These are phyloP conservation scores for Cinnamomum chago DNA, from an alignment of 164 flowering plant genomes.

Conservation along the genomic window DNA sequence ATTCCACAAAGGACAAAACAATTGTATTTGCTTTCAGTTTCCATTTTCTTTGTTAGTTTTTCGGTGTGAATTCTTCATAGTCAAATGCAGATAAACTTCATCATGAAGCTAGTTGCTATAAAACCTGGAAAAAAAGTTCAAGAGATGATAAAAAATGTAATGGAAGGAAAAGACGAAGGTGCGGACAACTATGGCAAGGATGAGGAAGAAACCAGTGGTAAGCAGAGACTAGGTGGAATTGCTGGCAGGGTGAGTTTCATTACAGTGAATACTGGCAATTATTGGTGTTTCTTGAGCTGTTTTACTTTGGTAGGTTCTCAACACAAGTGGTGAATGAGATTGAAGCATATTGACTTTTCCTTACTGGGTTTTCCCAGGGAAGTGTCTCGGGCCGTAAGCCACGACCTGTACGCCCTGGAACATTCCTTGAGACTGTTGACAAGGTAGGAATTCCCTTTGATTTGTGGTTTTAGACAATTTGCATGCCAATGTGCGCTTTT, in stretches of 20 bases:
- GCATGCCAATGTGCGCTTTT: not conserved
- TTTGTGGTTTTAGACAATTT: not conserved
- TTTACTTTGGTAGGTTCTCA: not conserved
- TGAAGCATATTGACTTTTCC: not conserved
- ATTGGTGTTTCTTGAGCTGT: not conserved
- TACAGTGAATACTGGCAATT: not conserved
- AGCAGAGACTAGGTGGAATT: conserved; percentile 38
- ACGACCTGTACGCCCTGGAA: conserved; percentile 94
- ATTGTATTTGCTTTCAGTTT: not conserved
- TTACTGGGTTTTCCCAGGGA: conserved; percentile 33
- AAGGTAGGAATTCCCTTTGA: conserved; percentile 42
- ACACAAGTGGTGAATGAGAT: not conserved
- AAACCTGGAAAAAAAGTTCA: conserved; percentile 76
- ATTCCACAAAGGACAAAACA: too few species aligned
- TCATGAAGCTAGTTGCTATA: conserved; percentile 82
- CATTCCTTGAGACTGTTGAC: conserved; percentile 92
- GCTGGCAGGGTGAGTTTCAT: conserved; percentile 60
- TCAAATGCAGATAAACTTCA: conserved; percentile 64
- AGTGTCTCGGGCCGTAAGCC: conserved; percentile 69
- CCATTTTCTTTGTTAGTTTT: not conserved
- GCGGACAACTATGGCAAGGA: conserved; percentile 45
- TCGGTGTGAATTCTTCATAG: not conserved
- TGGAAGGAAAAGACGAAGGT: conserved; percentile 96
- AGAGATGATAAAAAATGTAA: conserved; percentile 80
- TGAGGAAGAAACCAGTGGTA: conserved; percentile 22